Base-by-base conservation (phyloP, 2,329 filamentous ascomycete species). In the Neocatenulostroma microsporum region DNA sequence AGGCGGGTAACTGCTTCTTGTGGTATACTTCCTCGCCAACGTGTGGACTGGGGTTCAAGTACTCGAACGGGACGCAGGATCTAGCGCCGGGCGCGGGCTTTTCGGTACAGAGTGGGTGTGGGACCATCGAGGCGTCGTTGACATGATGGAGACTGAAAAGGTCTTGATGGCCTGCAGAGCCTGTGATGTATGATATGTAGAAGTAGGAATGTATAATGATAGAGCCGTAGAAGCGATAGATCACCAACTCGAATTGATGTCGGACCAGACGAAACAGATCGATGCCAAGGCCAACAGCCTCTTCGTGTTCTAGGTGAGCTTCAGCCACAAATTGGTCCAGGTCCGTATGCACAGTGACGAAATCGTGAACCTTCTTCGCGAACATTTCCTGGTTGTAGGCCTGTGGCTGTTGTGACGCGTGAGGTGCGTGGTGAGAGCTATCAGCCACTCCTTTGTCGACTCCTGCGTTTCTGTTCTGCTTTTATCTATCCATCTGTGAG, bases 1-100 rank as follows among this genome's bases (percentile, higher is more conserved):
- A 47, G 26, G 50, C 50, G 2, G 47, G 44, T 3, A 53, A 53
- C 36, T 53, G 50, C 40, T 53, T 53, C 30, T 21, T 53, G 41
- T 51, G 43, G 44, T 53, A 48, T 32, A 51, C 47, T 3, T 34
- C 11, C 3, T 27, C 30, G 15, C 48, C 48, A 12, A 37, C 43
- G 11, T 50, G 49, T 33, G 50, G 50, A 17, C 26, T 48, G 5
- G 50, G 46, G 2, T 48, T 53, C 34, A 40, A 45, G 26, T 53
- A 53, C 21, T 41, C 43, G 21, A 43, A 45, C 27, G 46, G 40
- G 18, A 39, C 40, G 21, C 30, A 48, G 37, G 31, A 40, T n/a
- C 31, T 51, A 9, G 39, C 34, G 12, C 39, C 48, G 18, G 48
- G 50, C 3, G 35, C 36, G 9, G 49, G 49, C 9, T 51, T 53